Evolutionary conservation across 1,284 basidiomycete genomes (phyloP).

Genomic region (Heimioporus retisporus): DNA sequence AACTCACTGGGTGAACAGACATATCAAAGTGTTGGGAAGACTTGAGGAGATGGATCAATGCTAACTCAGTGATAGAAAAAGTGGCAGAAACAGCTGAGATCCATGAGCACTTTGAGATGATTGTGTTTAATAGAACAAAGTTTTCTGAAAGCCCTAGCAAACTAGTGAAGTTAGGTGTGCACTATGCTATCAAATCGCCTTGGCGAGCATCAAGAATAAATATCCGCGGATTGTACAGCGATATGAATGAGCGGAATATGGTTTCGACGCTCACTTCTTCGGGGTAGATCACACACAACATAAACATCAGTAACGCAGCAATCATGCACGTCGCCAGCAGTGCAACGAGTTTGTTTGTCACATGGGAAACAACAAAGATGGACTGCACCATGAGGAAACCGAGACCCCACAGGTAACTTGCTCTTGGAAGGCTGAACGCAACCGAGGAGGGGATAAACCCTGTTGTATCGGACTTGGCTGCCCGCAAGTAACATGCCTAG

Average conservation of each 20-base stretch:
- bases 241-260: constrained; percentile 11
- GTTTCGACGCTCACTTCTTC: constrained; percentile 20
- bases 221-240: constrained; percentile 18
- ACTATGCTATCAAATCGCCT: constrained; percentile 29
- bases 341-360: constrained; percentile 21
- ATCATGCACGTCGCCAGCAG: constrained; percentile 20
- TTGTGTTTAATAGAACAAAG: too few relatives aligned
- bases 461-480: constrained; percentile 24
- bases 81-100: too few relatives aligned
- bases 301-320: constrained; percentile 23
- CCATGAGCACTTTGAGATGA: too few relatives aligned
- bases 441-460: constrained; percentile 40
- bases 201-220: constrained; percentile 4
- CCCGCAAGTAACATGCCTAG: constrained; percentile 37
- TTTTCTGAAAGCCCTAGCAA: too few relatives aligned
- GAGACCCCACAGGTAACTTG: constrained; percentile 38
- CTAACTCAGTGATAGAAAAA: too few relatives aligned
- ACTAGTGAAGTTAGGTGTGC: too few relatives aligned
- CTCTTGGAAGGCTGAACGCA: constrained; percentile 40
- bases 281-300: constrained; percentile 29
- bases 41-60: too few relatives aligned
- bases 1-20: too few relatives aligned
- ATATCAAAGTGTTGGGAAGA: too few relatives aligned
- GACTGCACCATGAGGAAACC: constrained; percentile 33
- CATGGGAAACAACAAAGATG: constrained; percentile 29